phyloP scores from a whole-genome alignment of 2,329 filamentous ascomycete species.

The Didymella glomerata region DNA sequence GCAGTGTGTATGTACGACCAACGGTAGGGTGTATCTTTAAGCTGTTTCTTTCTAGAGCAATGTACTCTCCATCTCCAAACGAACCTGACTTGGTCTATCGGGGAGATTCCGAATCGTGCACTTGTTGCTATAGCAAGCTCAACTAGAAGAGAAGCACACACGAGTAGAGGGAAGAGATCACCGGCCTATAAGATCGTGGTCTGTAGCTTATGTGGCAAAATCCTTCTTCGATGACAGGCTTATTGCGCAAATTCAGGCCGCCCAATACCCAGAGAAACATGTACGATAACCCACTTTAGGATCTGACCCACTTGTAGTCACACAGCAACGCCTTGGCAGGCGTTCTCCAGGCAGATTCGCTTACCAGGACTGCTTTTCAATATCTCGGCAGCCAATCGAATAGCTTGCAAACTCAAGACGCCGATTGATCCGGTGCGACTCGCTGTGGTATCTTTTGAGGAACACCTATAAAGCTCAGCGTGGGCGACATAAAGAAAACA shows the following conservation, averaged over 20 bases:
- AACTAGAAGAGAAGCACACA: not conserved
- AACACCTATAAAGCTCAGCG: not conserved
- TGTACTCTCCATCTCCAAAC: not conserved
- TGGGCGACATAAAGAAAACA: not conserved
- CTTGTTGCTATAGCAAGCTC: not conserved
- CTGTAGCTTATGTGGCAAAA: not conserved
- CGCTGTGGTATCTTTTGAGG: not conserved
- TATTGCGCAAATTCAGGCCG: not conserved
- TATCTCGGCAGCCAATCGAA: not conserved
- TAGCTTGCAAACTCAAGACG: not conserved
- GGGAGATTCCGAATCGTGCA: not conserved
- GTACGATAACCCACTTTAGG: not conserved
- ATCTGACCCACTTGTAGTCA: not conserved
- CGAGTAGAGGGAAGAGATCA: not conserved
- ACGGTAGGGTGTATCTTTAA: not conserved
- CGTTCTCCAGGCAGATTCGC: slow-evolving; percentile 5
- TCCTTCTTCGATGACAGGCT: not conserved
- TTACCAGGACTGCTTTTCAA: not conserved
- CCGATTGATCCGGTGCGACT: not conserved
- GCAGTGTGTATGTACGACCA: not conserved
- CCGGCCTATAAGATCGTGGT: not conserved
- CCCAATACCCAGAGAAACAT: not conserved
- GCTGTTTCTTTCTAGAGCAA: too few species aligned
- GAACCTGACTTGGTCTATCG: not conserved
- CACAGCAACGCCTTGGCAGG: slow-evolving; percentile 9